Evolutionary conservation across 345 rosid genomes (phyloP).

Genomic region (Theobroma cacao): DNA sequence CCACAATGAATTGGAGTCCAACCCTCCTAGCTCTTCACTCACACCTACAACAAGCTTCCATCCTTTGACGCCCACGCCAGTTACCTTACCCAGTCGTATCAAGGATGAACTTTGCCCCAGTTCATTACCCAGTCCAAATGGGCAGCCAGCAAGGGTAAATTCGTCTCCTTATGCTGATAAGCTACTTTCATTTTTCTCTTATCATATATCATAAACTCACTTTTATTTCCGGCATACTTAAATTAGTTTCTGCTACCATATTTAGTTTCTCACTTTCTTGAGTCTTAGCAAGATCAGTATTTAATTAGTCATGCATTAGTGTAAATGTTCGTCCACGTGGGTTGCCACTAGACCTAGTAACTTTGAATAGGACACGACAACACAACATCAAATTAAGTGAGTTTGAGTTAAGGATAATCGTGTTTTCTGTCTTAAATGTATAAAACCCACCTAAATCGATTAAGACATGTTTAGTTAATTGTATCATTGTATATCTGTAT

Average conservation of each 20-base stretch:
- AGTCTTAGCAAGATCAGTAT: not conserved
- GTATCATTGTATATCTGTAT: too few relatives aligned
- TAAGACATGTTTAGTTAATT: too few relatives aligned
- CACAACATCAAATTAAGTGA: too few relatives aligned
- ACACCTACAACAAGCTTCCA: constrained; percentile 56
- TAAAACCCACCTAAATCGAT: too few relatives aligned
- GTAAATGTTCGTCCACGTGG: too few relatives aligned
- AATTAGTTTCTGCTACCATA: not conserved
- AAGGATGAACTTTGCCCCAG: constrained; percentile 78
- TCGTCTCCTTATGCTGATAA: not conserved
- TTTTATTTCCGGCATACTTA: not conserved
- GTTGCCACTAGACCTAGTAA: too few relatives aligned
- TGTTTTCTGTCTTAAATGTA: too few relatives aligned
- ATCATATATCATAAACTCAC: not conserved
- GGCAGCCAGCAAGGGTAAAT: constrained; percentile 71
- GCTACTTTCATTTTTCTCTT: not conserved
- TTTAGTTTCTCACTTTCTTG: not conserved
- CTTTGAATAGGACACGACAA: too few relatives aligned
- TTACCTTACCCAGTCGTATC: constrained; percentile 63
- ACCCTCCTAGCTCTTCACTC: constrained; percentile 47
- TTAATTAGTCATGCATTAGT: not conserved
- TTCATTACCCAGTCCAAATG: constrained; percentile 75
- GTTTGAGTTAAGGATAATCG: too few relatives aligned
- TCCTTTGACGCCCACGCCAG: constrained; percentile 81
- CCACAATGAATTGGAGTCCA: constrained; percentile 78